Base-by-base conservation (phyloP, 768 basidiomycete species). In the Pleurotus cornucopiae region DNA sequence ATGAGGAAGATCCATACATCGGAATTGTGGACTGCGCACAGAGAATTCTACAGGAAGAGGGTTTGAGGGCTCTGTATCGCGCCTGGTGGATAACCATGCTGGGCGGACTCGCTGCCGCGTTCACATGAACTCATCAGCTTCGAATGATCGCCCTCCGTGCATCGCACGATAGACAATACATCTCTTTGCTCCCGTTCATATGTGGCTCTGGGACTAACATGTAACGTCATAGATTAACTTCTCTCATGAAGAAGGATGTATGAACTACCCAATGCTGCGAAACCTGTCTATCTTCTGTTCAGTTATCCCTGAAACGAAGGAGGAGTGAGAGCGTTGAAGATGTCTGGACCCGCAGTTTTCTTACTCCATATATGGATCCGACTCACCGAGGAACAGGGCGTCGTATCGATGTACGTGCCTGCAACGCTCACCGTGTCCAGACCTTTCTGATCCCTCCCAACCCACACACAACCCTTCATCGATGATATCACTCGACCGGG, bases 71-170 rank as follows among this genome's bases (percentile, higher is more conserved):
- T 0, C 67, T 94, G 54, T 91, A 89, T 65, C 85, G 91, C 34
- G 91, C 86, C 4, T 93, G 90, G 90, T 93, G 91, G 91, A 65
- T 91, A 49, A 90, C 88, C 3, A 73, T 88, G 67, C 61, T 90
- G 40, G 86, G 82, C 25, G 80, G 81, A 40, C 66, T 87, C 34
- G 72, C 66, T 48, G 85, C 81, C 59, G 81, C 83, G n/a, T 75
- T 82, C 60, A 73, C 72, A 56, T 80, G 64, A 72, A 60, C 23
- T n/a, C 21, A 39, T 38, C 13, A 46, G 46, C 45, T 21, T 26
- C 46, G 37, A 12, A 21, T 47, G 25, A 41, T 49, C 21, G 23
- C 23, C 41, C 49, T 39, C 56, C 23, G 20, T 23, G 9, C 34
- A 34, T 54, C 30, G 30, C 30, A 34, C 30, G 30, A 34, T 34